Conservation (phyloP, 2,329 filamentous ascomycete genomes). For the Arthroderma uncinatum region DNA sequence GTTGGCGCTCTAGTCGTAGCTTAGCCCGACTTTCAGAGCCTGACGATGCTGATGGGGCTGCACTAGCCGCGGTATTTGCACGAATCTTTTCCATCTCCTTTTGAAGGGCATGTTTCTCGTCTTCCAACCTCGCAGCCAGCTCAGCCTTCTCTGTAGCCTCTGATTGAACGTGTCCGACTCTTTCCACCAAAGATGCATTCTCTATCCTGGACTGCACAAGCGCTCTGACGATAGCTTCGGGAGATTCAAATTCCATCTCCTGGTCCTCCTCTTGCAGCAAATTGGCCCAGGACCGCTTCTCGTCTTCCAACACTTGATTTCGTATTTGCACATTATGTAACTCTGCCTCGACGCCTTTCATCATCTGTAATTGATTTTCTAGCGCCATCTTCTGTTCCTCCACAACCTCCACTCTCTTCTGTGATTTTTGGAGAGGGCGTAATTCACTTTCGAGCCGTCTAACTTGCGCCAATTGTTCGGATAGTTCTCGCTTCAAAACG, state of each 20-base stretch:
- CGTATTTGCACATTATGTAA: slow-evolving; percentile 70
- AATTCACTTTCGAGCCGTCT: slow-evolving; percentile 75
- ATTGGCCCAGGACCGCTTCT: slow-evolving; percentile 73
- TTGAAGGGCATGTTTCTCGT: slow-evolving; percentile 54
- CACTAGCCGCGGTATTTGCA: slow-evolving; percentile 28
- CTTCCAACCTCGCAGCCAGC: slow-evolving; percentile 59
- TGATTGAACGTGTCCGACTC: slow-evolving; percentile 64
- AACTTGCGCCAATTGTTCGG: slow-evolving; percentile 87
- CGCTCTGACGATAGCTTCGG: slow-evolving; percentile 74
- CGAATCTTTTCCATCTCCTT: slow-evolving; percentile 62
- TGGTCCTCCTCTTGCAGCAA: slow-evolving; percentile 60
- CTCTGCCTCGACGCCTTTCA: slow-evolving; percentile 63
- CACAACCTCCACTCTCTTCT: slow-evolving; percentile 83
- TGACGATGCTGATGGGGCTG: slow-evolving; percentile 18
- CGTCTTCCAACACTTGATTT: slow-evolving; percentile 76
- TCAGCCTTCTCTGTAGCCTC: slow-evolving; percentile 68
- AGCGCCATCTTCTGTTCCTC: slow-evolving; percentile 88
- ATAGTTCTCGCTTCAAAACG: slow-evolving; percentile 76
- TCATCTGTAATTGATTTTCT: slow-evolving; percentile 63
- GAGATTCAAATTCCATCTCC: slow-evolving; percentile 67
- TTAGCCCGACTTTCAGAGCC: slow-evolving; percentile 54
- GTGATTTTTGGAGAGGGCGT: slow-evolving; percentile 65
- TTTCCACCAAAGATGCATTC: slow-evolving; percentile 67
- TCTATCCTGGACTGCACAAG: slow-evolving; percentile 73
- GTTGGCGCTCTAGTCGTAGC: slow-evolving; percentile 72